A percentile compares a stretch with the other conserved stretches of the same genome.
These are phyloP conservation scores for Termitomyces eurrhizus DNA, from an alignment of 768 basidiomycete genomes.

Conservation along the genomic window DNA sequence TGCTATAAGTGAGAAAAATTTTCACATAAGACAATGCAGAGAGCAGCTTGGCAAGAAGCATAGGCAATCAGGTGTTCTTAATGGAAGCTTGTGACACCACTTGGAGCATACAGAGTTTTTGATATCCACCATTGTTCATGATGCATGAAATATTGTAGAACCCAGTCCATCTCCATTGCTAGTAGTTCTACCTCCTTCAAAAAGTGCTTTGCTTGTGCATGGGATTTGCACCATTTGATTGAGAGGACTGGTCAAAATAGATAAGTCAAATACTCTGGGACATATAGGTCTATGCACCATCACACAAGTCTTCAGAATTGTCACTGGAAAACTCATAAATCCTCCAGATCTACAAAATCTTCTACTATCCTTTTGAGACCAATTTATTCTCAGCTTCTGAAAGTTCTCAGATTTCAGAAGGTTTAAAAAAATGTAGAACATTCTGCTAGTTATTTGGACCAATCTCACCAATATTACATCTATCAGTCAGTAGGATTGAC, in stretches of 20 bases:
- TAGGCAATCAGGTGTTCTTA: background rate
- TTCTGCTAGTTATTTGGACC: background rate
- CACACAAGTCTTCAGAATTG: background rate
- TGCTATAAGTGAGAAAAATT: background rate
- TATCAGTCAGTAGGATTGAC: background rate
- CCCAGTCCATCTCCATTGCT: conserved; percentile 7
- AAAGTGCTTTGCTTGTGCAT: conserved; percentile 2
- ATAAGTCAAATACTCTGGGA: background rate
- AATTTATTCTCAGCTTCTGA: conserved; percentile 3
- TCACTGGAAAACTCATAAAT: background rate
- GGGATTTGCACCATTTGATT: conserved; percentile 8
- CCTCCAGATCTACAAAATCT: conserved; percentile 15
- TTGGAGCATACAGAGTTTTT: background rate
- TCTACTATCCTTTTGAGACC: conserved; percentile 3
- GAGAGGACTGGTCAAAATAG: background rate
- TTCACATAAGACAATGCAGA: background rate
- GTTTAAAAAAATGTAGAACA: background rate
- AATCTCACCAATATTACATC: background rate
- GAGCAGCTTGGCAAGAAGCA: background rate
- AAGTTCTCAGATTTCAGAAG: conserved; percentile 12
- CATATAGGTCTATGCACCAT: conserved; percentile 21
- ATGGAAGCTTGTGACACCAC: background rate
- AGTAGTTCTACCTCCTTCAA: conserved; percentile 4
- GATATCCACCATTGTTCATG: background rate
- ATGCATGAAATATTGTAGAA: background rate